Evolutionary conservation across 805 yeast species (phyloP).

Genomic region (Lipomyces japonicus): DNA sequence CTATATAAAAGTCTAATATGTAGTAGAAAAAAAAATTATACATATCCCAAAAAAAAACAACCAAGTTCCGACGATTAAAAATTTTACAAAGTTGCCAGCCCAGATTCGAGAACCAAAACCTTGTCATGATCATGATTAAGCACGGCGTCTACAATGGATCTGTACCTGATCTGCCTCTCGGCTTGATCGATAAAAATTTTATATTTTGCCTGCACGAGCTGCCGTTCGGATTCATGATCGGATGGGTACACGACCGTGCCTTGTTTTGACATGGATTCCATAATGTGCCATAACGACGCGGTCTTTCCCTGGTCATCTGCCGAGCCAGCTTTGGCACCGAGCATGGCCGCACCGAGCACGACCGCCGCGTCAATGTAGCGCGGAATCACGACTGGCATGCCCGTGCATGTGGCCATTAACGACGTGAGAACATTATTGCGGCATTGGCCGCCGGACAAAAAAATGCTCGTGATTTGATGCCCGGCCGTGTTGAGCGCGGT

Average conservation of each 20-base stretch:
- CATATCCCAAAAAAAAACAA: not conserved
- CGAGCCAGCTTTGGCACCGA: slow-evolving; percentile 92
- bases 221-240: slow-evolving; percentile 58
- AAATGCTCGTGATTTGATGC: slow-evolving; percentile 68
- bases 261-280: slow-evolving; percentile 78
- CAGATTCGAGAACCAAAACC: not conserved
- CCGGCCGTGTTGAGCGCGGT: slow-evolving; percentile 80
- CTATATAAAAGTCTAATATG: too few relatives aligned
- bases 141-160: slow-evolving; percentile 57
- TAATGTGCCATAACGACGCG: slow-evolving; percentile 66
- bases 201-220: slow-evolving; percentile 73
- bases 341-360: slow-evolving; percentile 89
- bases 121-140: slow-evolving; percentile 4
- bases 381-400: slow-evolving; percentile 87
- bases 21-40: not conserved
- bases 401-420: slow-evolving; percentile 87
- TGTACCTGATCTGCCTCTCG: slow-evolving; percentile 69
- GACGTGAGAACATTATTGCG: slow-evolving; percentile 86
- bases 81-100: not conserved
- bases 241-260: slow-evolving; percentile 76
- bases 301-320: slow-evolving; percentile 40
- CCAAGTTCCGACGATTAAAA: not conserved
- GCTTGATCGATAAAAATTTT: slow-evolving; percentile 86
- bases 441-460: slow-evolving; percentile 96
- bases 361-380: slow-evolving; percentile 95